Conservation (phyloP, 257 asterid species). For the Solanum megistacrolobum region DNA sequence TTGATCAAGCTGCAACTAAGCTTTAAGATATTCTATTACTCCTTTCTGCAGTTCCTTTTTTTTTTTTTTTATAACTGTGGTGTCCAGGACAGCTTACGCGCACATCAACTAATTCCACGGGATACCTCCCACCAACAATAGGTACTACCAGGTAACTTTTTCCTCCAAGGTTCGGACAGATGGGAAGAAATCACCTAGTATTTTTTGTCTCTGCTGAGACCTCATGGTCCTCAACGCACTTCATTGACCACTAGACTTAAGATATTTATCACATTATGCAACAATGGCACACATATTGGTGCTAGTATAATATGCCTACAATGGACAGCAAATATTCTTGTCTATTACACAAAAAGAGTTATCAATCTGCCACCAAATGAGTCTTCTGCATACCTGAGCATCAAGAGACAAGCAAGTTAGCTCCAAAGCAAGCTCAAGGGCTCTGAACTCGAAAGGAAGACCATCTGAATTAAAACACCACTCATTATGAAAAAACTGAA, state of each 20-base stretch:
- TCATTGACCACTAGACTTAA: neutral
- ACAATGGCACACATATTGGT: neutral
- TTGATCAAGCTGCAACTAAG: neutral
- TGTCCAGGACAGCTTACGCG: neutral
- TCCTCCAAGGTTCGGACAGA: neutral
- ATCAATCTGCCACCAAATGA: neutral
- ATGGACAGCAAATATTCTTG: neutral
- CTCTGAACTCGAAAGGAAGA: slow-evolving; percentile 93
- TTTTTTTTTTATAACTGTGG: neutral
- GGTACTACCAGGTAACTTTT: neutral
- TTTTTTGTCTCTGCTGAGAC: neutral
- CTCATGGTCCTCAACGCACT: neutral
- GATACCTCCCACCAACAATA: neutral
- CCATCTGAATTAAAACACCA: slow-evolving; percentile 53
- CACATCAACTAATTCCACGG: neutral
- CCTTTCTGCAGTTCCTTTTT: neutral
- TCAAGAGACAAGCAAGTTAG: slow-evolving; percentile 87
- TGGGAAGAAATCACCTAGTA: neutral
- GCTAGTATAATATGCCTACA: neutral
- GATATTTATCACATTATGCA: neutral
- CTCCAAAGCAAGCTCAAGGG: slow-evolving; percentile 96
- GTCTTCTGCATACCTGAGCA: slow-evolving; percentile 58
- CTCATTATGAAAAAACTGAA: neutral
- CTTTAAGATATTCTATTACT: neutral
- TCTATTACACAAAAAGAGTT: neutral